Conservation (phyloP, 2,329 filamentous ascomycete genomes). For the Fusarium sp. region DNA sequence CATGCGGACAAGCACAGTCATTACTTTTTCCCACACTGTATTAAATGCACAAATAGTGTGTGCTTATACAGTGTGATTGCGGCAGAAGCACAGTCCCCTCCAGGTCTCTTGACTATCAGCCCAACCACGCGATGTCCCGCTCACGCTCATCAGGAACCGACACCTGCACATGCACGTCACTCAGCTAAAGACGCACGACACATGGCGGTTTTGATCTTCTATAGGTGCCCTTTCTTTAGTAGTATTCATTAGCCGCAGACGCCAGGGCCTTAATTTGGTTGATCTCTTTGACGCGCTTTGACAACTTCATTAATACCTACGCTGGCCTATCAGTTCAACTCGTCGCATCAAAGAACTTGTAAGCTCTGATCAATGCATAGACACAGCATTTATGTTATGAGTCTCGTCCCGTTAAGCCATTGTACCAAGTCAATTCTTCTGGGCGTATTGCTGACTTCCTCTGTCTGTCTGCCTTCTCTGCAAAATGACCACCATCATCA, state of each 20-base stretch:
- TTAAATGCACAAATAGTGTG: accelerated
- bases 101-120: constrained; percentile 35
- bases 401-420: neutral
- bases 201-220: constrained; percentile 7
- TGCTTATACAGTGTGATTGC: accelerated
- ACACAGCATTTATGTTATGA: neutral
- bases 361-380: neutral
- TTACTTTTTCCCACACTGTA: neutral
- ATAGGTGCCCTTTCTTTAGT: constrained; percentile 16
- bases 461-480: neutral
- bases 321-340: neutral
- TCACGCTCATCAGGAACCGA: constrained; percentile 32
- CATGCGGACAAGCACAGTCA: constrained; percentile 14
- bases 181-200: constrained; percentile 36
- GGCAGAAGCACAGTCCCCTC: neutral
- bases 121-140: constrained; percentile 31
- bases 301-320: neutral
- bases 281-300: constrained; percentile 17
- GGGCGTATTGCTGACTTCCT: neutral
- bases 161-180: constrained; percentile 36
- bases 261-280: neutral
- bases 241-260: constrained; percentile 12
- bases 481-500: constrained; percentile 29
- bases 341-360: neutral
- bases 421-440: neutral